phyloP scores from a whole-genome alignment of 805 yeast genomes.

The Hanseniaspora mollemarum region DNA sequence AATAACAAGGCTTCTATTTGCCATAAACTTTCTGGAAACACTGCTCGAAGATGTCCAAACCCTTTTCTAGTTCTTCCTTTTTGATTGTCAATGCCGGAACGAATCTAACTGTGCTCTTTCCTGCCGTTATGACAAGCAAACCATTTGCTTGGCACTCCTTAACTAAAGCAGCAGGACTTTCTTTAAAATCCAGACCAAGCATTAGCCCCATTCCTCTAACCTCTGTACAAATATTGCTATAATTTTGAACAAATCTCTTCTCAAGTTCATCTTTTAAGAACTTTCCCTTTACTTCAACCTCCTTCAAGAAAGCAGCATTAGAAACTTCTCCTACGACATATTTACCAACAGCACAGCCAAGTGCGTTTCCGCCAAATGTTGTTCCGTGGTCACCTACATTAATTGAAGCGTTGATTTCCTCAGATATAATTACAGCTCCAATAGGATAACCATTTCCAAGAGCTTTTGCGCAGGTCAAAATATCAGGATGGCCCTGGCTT shows the following conservation, averaged over 20 bases:
- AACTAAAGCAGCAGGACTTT: conserved; percentile 54
- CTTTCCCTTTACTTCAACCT: conserved; percentile 52
- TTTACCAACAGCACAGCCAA: conserved; percentile 70
- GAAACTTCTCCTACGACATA: conserved; percentile 64
- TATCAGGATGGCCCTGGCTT: conserved; percentile 81
- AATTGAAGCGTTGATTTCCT: conserved; percentile 57
- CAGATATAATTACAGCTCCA: conserved; percentile 83
- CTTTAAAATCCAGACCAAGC: conserved; percentile 66
- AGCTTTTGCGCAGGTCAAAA: conserved; percentile 89
- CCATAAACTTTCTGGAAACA: conserved; percentile 35
- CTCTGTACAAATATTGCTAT: conserved; percentile 51
- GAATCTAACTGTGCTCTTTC: conserved; percentile 77
- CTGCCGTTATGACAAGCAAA: conserved; percentile 77
- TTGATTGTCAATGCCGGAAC: conserved; percentile 86
- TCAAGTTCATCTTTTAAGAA: conserved; percentile 42
- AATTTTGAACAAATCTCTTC: conserved; percentile 37
- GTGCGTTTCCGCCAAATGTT: conserved; percentile 94
- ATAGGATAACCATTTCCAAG: conserved; percentile 94
- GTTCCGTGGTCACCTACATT: conserved; percentile 96
- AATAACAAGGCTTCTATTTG: too few species aligned
- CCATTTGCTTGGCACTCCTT: conserved; percentile 66
- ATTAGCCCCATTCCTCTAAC: conserved; percentile 84
- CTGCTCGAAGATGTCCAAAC: conserved; percentile 55
- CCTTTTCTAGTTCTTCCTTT: conserved; percentile 54
- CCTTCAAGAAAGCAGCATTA: conserved; percentile 44